Evolutionary conservation across 352 stramenopile genomes (phyloP).

Genomic region (Globisporangium spinosum): DNA sequence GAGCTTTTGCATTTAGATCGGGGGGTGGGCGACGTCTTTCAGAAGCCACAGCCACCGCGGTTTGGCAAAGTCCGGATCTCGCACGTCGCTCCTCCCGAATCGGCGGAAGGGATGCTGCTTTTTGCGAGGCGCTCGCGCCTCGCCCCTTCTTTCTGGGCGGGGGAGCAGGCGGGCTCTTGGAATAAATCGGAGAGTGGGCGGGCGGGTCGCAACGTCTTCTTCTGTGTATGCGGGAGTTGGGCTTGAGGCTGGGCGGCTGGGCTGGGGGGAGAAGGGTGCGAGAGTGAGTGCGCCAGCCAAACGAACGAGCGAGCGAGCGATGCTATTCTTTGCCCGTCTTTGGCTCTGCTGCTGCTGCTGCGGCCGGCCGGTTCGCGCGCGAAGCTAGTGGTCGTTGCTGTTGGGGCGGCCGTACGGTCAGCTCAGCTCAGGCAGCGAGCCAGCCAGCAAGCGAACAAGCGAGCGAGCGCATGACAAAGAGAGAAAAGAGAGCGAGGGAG

Average conservation of each 20-base stretch:
- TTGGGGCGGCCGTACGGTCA: neutral
- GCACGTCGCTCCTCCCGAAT: neutral
- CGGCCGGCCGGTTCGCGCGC: constrained; percentile 3
- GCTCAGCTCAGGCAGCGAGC: constrained; percentile 2
- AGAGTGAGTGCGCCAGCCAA: constrained; percentile 1
- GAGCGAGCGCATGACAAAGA: constrained; percentile 7
- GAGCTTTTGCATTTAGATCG: constrained; percentile 4
- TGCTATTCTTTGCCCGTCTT: constrained; percentile 13
- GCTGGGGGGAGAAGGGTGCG: neutral
- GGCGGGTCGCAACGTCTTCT: constrained; percentile 6
- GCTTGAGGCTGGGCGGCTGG: neutral
- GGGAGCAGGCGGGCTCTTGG: neutral
- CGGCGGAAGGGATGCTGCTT: constrained; percentile 2
- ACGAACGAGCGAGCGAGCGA: constrained; percentile 3
- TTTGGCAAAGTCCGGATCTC: neutral
- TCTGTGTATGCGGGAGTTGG: constrained; percentile 4
- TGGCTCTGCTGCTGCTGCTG: constrained; percentile 5
- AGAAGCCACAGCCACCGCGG: neutral
- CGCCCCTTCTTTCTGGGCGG: constrained; percentile 7
- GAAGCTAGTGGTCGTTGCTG: constrained; percentile 11
- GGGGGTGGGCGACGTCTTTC: neutral
- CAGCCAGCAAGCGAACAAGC: neutral
- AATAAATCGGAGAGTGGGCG: constrained; percentile 4
- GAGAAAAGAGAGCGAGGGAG: neutral
- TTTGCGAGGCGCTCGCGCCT: neutral